Percentiles rank a stretch among this genome's conserved stretches.
These are phyloP conservation scores for Ceratocystis harringtonii DNA, from an alignment of 2,329 filamentous ascomycete species.

Conservation along the genomic window DNA sequence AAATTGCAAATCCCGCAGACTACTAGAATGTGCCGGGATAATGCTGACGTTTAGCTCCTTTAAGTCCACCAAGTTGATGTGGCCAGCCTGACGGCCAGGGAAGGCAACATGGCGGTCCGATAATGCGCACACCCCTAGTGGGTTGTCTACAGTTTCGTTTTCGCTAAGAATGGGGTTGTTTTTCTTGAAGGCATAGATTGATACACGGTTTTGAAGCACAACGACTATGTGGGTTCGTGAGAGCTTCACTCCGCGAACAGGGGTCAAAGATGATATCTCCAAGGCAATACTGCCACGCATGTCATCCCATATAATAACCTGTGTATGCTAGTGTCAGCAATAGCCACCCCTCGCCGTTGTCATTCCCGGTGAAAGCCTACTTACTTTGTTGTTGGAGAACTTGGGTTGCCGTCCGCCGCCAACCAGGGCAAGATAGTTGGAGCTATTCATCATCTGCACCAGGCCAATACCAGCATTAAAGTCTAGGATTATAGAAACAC, in stretches of 20 bases:
- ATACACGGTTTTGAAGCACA: slow-evolving; percentile 65
- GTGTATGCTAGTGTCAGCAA: slow-evolving; percentile 6
- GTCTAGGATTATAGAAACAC: slow-evolving; percentile 30
- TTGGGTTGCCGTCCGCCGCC: slow-evolving; percentile 77
- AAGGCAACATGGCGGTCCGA: slow-evolving; percentile 62
- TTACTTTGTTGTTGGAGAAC: slow-evolving; percentile 71
- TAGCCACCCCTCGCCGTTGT: background rate
- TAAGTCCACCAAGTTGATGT: slow-evolving; percentile 76
- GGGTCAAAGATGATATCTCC: slow-evolving; percentile 67
- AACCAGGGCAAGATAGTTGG: slow-evolving; percentile 78
- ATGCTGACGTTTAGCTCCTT: slow-evolving; percentile 74
- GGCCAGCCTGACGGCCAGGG: slow-evolving; percentile 72
- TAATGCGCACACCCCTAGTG: slow-evolving; percentile 63
- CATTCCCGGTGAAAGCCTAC: background rate
- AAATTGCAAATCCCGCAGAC: slow-evolving; percentile 63
- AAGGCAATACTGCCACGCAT: slow-evolving; percentile 54
- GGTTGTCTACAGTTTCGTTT: slow-evolving; percentile 79
- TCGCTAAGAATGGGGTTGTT: slow-evolving; percentile 54
- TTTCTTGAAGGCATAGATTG: slow-evolving; percentile 64
- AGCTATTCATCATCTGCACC: slow-evolving; percentile 72
- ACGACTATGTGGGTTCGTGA: slow-evolving; percentile 64
- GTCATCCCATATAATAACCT: slow-evolving; percentile 87
- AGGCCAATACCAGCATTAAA: slow-evolving; percentile 71
- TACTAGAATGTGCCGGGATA: slow-evolving; percentile 73
- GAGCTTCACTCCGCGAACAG: slow-evolving; percentile 65